Conservation (phyloP, 2,329 filamentous ascomycete species). For the Davidsoniella virescens region DNA sequence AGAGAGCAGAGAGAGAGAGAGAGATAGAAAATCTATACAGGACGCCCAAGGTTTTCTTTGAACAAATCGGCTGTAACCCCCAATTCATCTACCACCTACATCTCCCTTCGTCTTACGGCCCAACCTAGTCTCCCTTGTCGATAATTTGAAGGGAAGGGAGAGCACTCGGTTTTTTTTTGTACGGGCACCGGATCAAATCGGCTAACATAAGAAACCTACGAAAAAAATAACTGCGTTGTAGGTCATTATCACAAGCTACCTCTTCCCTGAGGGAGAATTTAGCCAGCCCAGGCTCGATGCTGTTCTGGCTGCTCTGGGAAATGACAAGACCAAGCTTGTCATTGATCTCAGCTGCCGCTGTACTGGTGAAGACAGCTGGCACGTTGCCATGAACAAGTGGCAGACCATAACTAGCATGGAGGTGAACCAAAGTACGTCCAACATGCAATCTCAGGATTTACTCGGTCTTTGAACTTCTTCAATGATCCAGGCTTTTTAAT, state of each 20-base stretch:
- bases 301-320: constrained; percentile 55
- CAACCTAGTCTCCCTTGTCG: too few species aligned
- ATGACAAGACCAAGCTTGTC: constrained; percentile 67
- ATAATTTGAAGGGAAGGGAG: not conserved
- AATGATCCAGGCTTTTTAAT: too few species aligned
- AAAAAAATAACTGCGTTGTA: constrained; percentile 25
- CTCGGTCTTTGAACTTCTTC: not conserved
- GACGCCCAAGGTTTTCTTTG: too few species aligned
- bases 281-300: constrained; percentile 59
- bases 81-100: too few species aligned
- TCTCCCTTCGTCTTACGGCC: too few species aligned
- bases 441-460: not conserved
- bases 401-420: constrained; percentile 96
- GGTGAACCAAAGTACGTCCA: constrained; percentile 55
- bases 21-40: too few species aligned
- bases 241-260: constrained; percentile 93
- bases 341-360: constrained; percentile 87
- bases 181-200: not conserved
- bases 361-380: constrained; percentile 59
- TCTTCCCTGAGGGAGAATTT: constrained; percentile 75
- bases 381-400: constrained; percentile 99
- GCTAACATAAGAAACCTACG: not conserved
- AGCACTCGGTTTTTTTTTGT: not conserved
- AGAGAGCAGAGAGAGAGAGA: too few species aligned
- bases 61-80: too few species aligned